Base-by-base conservation (phyloP, 208 protist species). In the Zelonia costaricensis region DNA sequence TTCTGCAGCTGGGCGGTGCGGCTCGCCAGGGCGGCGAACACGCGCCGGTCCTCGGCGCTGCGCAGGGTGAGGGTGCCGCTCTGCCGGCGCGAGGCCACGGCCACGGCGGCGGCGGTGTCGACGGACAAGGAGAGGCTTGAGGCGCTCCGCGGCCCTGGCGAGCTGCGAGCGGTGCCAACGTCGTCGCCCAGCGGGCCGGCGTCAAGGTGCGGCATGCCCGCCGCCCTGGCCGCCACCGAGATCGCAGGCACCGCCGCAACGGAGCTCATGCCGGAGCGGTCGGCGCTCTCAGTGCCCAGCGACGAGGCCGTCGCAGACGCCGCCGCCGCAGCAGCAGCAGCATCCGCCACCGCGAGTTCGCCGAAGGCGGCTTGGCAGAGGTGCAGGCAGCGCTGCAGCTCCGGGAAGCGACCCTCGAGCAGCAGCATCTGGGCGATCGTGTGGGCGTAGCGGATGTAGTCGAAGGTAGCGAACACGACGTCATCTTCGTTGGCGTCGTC, bases 341-440 rank as follows among this genome's bases (percentile, higher is more conserved):
- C 40, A 28, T 18, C 33, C 20, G 49, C 25, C 27, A 22, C 39
- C 25, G n/a, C 2, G 56, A 45, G 54, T 12, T 43, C 22, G 3
- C 45, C 45, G 18, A 72, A 61, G 16, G 80, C 80, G 8, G 51
- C 18, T 20, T 71, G 68, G 52, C 82, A 92, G 12, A 89, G 52
- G 30, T 86, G 53, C 18, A 94, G 73, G 63, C 88, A 94, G 10
- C 78, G 78, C 58, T 84, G 78, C 52, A 88, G 30, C 60, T 94
- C 88, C 0, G 65, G 57, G 49, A 87, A 89, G 33, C 85, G 82
- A 0, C 75, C 78, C 60, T 92, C 78, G 6, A 84, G 48, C 20
- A 95, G 46, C 20, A 95, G 61, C 38, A 81, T 49, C 53, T 84
- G 59, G 1, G 76, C 74, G 12, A 86, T 67, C 6, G 25, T 48